phyloP scores from a whole-genome alignment of 2,329 filamentous ascomycete species.

The Blastomyces emzantsi region DNA sequence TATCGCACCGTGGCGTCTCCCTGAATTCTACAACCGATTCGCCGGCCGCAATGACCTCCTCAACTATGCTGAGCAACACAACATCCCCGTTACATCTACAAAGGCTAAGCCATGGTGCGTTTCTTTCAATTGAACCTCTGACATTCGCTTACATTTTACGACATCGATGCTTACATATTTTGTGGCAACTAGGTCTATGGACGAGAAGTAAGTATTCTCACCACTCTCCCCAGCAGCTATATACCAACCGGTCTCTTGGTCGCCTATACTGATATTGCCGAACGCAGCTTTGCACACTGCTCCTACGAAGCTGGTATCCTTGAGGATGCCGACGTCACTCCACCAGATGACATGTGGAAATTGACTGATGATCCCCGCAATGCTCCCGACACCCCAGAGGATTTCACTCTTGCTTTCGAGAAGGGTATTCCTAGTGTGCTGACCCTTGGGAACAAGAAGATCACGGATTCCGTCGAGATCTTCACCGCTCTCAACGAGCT shows the following conservation, averaged over 20 bases:
- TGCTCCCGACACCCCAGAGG: slow-evolving; percentile 20
- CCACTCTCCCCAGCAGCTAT: background rate
- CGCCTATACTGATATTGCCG: slow-evolving; percentile 3
- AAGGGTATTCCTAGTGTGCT: slow-evolving; percentile 20
- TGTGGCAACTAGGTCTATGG: slow-evolving; percentile 17
- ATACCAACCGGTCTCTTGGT: background rate
- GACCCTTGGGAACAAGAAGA: slow-evolving; percentile 11
- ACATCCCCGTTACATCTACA: slow-evolving; percentile 41
- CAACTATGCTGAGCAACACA: slow-evolving; percentile 40
- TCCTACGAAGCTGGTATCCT: slow-evolving; percentile 63
- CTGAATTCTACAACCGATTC: slow-evolving; percentile 42
- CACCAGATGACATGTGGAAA: slow-evolving; percentile 74
- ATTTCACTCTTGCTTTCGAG: slow-evolving; percentile 20
- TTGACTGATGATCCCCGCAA: slow-evolving; percentile 39
- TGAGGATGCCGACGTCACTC: slow-evolving; percentile 49
- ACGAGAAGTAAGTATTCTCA: slow-evolving; percentile 20
- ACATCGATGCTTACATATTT: slow-evolving; percentile 11
- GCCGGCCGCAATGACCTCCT: slow-evolving; percentile 42
- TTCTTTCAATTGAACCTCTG: slow-evolving; percentile 48
- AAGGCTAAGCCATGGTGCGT: slow-evolving; percentile 54
- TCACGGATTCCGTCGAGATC: slow-evolving; percentile 16
- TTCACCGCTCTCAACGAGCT: slow-evolving; percentile 17
- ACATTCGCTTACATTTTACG: background rate
- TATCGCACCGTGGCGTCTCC: slow-evolving; percentile 43
- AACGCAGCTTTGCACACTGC: slow-evolving; percentile 50